A percentile compares a stretch with the other conserved stretches of the same genome.
These are phyloP conservation scores for Peterozyma xylosa DNA, from an alignment of 805 yeast genomes.

Conservation along the genomic window DNA sequence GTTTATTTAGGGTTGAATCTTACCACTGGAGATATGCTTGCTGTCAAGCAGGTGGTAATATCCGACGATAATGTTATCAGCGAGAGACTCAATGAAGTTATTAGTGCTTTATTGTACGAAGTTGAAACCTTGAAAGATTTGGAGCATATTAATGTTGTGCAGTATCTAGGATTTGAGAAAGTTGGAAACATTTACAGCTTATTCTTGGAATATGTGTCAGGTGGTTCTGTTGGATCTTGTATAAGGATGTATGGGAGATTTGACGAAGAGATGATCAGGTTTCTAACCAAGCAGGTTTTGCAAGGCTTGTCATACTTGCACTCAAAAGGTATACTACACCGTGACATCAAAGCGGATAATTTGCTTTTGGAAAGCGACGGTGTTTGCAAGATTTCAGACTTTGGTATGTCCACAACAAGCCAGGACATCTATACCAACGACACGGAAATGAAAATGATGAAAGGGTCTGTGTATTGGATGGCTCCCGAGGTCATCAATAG, in stretches of 20 bases:
- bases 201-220: conserved; percentile 94
- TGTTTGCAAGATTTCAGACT: conserved; percentile 89
- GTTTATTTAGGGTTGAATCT: conserved; percentile 89
- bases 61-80: conserved; percentile 20
- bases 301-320: conserved; percentile 86
- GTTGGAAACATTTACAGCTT: conserved; percentile 68
- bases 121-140: conserved; percentile 90
- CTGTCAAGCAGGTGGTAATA: conserved; percentile 88
- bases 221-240: conserved; percentile 90
- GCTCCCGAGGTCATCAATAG: conserved; percentile 98
- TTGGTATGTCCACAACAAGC: conserved; percentile 87
- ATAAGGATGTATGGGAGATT: conserved; percentile 78
- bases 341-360: conserved; percentile 94
- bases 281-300: conserved; percentile 71
- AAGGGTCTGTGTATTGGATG: conserved; percentile 99
- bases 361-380: conserved; percentile 85
- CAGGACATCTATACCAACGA: conserved; percentile 83
- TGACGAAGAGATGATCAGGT: conserved; percentile 68
- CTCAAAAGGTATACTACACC: conserved; percentile 77
- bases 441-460: conserved; percentile 91
- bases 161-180: conserved; percentile 89
- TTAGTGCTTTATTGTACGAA: conserved; percentile 82
- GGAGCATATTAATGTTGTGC: conserved; percentile 92
- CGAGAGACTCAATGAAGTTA: conserved; percentile 39
- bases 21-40: conserved; percentile 97